Base-by-base conservation (phyloP, 192 early-diverging fungal species). In the Phlyctochytrium planicorne region DNA sequence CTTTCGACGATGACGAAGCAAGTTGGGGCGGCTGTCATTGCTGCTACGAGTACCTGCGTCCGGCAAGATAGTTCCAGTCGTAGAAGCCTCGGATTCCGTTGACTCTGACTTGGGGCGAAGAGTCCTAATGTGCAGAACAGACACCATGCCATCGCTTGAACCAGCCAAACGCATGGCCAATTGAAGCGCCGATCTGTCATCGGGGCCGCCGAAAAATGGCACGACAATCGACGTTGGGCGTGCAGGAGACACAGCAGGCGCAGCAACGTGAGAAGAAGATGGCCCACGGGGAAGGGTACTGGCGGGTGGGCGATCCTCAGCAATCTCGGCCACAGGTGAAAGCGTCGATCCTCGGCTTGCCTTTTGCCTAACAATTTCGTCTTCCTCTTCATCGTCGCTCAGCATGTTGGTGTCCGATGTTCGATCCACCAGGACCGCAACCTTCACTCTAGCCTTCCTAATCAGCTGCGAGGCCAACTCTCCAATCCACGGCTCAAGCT, bases 201-300 rank as follows among this genome's bases (percentile, higher is more conserved):
- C 55, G 14, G 55, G 55, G 10, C 55, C 55, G 55, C 55, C 55
- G 27, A 57, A 57, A 27, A 57, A 57, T 27, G 55, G 55, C 55
- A 57, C 55, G 27, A 57, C 14, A 29, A 57, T 57, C 20, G 20
- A 10, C 6, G 55, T 14, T 4, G 20, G 16, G 14, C 25, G 10
- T 27, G 27, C 27, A 20, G 40, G 6, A 47, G 40, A 47, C 6
- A 47, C 40, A n/a, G n/a, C n/a, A n/a, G n/a, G n/a, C n/a, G n/a
- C n/a, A n/a, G n/a, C n/a, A 14, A 47, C 40, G 40, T 47, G 40
- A 20, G 10, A 6, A 20, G 6, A 6, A n/a, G n/a, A n/a, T n/a
- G n/a, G n/a, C n/a, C n/a, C n/a, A n/a, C n/a, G n/a, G n/a, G n/a
- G n/a, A n/a, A n/a, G n/a, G n/a, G n/a, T n/a, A n/a, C n/a, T n/a